A percentile compares a stretch with the other conserved stretches of the same genome.
phyloP scores from a whole-genome alignment of 208 protist species.

The Trypanosoma lewisi region DNA sequence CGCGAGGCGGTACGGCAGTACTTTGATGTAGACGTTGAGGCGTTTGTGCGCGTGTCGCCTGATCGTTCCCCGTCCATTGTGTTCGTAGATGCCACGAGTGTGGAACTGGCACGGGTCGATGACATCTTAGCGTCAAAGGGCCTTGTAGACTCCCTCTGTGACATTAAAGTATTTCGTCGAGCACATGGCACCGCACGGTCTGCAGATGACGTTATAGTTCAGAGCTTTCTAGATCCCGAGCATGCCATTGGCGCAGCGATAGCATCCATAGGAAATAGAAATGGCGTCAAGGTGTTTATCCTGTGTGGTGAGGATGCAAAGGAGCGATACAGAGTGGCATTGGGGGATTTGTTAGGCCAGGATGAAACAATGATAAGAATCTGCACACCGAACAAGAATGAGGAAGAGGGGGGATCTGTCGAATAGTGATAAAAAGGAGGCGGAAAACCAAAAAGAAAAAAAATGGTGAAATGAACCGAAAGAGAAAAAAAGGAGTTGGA shows the following conservation, averaged over 20 bases:
- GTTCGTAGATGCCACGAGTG: conserved; percentile 42
- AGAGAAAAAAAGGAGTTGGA: background rate
- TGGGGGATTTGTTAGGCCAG: conserved; percentile 11
- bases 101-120: conserved; percentile 22
- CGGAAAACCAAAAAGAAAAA: background rate
- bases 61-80: conserved; percentile 11
- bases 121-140: conserved; percentile 25
- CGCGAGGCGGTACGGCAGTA: conserved; percentile 14
- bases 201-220: conserved; percentile 22
- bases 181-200: conserved; percentile 13
- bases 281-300: conserved; percentile 16
- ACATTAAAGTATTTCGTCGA: conserved; percentile 23
- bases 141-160: conserved; percentile 10
- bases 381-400: conserved; percentile 13
- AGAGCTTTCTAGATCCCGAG: conserved; percentile 27
- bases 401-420: conserved; percentile 18
- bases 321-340: conserved; percentile 15
- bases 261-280: conserved; percentile 6
- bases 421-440: no score
- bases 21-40: conserved; percentile 43
- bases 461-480: background rate
- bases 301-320: conserved; percentile 21
- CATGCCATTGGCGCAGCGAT: conserved; percentile 29
- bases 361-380: conserved; percentile 5
- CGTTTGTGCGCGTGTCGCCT: conserved; percentile 34